These are phyloP conservation scores for Aureococcus anophagefferens DNA, from an alignment of 108 stramenopile genomes.

Conservation along the genomic window DNA sequence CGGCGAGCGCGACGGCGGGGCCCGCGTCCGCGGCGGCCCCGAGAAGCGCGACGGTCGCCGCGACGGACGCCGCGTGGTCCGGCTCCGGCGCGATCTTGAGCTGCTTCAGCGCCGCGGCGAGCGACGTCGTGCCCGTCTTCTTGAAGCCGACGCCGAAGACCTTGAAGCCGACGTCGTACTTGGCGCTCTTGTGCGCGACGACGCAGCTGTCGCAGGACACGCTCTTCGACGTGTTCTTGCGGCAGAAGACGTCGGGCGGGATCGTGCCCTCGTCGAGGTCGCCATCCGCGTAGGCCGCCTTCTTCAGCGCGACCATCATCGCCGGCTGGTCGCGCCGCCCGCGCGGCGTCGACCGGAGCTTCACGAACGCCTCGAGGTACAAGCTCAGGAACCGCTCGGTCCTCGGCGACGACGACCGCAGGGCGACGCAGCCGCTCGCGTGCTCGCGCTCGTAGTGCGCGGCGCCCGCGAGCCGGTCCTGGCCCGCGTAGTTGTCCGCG, in stretches of 20 bases:
- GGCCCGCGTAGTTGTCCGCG: background rate
- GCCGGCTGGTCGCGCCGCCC: background rate
- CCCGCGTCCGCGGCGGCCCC: background rate
- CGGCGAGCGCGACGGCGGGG: background rate
- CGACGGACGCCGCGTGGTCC: background rate
- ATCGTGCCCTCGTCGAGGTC: background rate
- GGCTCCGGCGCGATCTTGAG: background rate
- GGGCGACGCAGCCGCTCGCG: background rate
- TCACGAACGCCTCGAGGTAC: background rate
- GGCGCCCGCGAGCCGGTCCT: background rate
- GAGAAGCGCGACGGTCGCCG: background rate
- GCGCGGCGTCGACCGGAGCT: background rate
- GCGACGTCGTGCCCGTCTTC: constrained; percentile 1
- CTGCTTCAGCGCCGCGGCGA: background rate
- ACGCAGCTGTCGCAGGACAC: background rate
- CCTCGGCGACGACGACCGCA: background rate
- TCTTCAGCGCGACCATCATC: background rate
- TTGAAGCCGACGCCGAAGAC: background rate
- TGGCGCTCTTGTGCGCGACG: background rate
- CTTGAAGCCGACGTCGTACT: background rate
- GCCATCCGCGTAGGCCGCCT: background rate
- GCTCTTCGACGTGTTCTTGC: background rate
- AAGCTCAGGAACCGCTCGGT: background rate
- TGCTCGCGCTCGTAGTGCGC: background rate
- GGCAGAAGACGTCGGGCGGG: background rate